Percentiles rank a stretch among this genome's conserved stretches.
Conservation (phyloP, 2,329 filamentous ascomycete genomes). For the Scedosporium boydii region DNA sequence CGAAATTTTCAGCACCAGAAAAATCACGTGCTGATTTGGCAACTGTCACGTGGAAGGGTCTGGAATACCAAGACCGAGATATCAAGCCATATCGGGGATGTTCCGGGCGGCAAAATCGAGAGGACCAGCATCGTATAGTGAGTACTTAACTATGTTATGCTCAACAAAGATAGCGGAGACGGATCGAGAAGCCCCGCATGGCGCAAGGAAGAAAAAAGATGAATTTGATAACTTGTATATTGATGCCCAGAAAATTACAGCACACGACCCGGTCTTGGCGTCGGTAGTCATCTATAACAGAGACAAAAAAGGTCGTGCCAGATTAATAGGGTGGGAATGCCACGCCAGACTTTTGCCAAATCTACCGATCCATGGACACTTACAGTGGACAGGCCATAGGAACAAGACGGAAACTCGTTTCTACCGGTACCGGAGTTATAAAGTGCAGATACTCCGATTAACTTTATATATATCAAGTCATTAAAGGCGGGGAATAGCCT, state of each 20-base stretch:
- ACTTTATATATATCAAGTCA: slow-evolving; percentile 2
- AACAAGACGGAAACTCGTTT: neutral
- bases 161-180: neutral
- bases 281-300: neutral
- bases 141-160: neutral
- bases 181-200: neutral
- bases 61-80: neutral
- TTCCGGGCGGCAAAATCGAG: neutral
- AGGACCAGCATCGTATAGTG: neutral
- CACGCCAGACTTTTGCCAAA: neutral
- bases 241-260: neutral
- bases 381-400: neutral
- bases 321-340: neutral
- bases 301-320: neutral
- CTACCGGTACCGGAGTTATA: slow-evolving; percentile 1
- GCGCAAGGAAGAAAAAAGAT: neutral
- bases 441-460: slow-evolving; percentile 2
- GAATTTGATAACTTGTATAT: neutral
- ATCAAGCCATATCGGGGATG: neutral
- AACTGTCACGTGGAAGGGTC: neutral
- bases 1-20: neutral
- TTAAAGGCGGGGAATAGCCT: slow-evolving; percentile 14
- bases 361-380: neutral
- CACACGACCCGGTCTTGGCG: neutral
- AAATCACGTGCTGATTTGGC: neutral